These are phyloP conservation scores for Candida argentea DNA, from an alignment of 805 yeast species.

Conservation along the genomic window DNA sequence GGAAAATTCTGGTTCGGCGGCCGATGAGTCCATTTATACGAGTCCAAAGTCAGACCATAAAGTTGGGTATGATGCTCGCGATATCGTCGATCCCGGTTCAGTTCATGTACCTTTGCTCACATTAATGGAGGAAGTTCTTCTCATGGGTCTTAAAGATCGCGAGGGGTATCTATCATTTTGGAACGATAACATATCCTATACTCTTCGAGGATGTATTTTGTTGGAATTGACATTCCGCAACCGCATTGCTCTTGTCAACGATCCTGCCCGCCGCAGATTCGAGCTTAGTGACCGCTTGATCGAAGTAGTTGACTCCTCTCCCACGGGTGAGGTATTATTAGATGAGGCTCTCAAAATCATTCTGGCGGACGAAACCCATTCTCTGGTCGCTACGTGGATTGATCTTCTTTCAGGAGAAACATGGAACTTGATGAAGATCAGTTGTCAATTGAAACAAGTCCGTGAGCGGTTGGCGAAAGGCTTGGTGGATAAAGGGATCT, in stretches of 20 bases:
- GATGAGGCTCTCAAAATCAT: conserved; percentile 90
- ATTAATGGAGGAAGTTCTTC: conserved; percentile 90
- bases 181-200: conserved; percentile 96
- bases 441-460: conserved; percentile 93
- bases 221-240: conserved; percentile 89
- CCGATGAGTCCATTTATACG: conserved; percentile 14
- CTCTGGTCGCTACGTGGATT: conserved; percentile 84
- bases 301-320: conserved; percentile 74
- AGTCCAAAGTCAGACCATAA: conserved; percentile 36
- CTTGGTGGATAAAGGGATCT: conserved; percentile 89
- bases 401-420: conserved; percentile 92
- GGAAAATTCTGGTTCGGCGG: conserved; percentile 12
- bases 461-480: conserved; percentile 96
- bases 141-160: conserved; percentile 88
- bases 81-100: conserved; percentile 32
- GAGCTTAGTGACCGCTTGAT: conserved; percentile 81
- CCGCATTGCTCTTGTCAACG: conserved; percentile 80
- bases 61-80: conserved; percentile 76
- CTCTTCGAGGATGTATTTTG: conserved; percentile 86
- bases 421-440: conserved; percentile 91
- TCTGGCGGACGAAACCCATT: conserved; percentile 69
- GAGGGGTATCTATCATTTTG: conserved; percentile 96
- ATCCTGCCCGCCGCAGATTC: conserved; percentile 82
- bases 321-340: conserved; percentile 90
- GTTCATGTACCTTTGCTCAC: conserved; percentile 63